Conservation (phyloP, 371 early-diverging fungal species). For the Apophysomyces sp. region DNA sequence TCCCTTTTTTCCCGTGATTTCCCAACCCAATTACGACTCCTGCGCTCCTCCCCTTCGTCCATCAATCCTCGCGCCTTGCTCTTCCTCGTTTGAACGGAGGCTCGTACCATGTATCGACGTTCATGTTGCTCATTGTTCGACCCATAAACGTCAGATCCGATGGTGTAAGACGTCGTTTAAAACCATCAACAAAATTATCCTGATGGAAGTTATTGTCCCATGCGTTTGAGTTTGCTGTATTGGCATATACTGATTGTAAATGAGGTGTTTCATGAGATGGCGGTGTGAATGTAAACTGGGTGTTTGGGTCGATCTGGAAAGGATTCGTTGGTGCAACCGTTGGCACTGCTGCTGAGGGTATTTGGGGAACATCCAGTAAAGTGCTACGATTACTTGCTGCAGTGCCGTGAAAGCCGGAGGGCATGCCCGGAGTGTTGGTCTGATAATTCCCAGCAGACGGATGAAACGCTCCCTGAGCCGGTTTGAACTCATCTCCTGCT, state of each 20-base stretch:
- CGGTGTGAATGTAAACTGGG: slow-evolving; percentile 44
- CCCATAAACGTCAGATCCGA: slow-evolving; percentile 47
- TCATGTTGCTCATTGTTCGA: slow-evolving; percentile 21
- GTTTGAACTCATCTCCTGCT: background rate
- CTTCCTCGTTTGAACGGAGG: slow-evolving; percentile 41
- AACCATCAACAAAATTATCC: slow-evolving; percentile 14
- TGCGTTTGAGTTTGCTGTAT: slow-evolving; percentile 2
- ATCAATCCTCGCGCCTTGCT: slow-evolving; percentile 33
- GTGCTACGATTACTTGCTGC: background rate
- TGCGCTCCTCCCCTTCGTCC: background rate
- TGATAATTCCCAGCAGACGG: background rate
- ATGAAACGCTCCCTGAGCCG: background rate
- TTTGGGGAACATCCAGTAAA: slow-evolving; percentile 13
- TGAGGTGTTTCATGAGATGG: slow-evolving; percentile 19
- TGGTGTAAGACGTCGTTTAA: slow-evolving; percentile 29
- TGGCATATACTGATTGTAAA: slow-evolving; percentile 4
- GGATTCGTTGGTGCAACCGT: slow-evolving; percentile 13
- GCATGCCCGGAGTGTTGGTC: background rate
- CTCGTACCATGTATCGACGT: slow-evolving; percentile 27
- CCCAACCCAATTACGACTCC: background rate
- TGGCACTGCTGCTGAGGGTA: slow-evolving; percentile 9
- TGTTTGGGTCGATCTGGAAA: slow-evolving; percentile 46
- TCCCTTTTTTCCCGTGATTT: background rate
- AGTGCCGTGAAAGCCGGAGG: background rate
- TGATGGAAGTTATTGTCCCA: slow-evolving; percentile 16